Evolutionary conservation across 208 protist genomes (phyloP).

Genomic region (Leishmania amazonensis): DNA sequence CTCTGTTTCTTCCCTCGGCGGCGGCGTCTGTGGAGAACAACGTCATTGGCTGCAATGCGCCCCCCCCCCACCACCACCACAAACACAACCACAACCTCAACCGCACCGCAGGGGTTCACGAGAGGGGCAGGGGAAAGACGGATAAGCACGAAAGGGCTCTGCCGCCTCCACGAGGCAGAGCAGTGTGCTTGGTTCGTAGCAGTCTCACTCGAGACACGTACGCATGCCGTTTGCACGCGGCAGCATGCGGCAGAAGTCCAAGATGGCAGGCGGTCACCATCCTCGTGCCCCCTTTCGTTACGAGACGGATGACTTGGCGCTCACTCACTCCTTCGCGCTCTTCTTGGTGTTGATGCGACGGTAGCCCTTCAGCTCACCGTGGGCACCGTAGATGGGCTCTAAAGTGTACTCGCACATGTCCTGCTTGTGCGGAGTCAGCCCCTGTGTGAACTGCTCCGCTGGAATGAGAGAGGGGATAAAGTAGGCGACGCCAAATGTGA

Average conservation of each 20-base stretch:
- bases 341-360: slow-evolving; percentile 59
- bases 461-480: slow-evolving; percentile 62
- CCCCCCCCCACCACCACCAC: background rate
- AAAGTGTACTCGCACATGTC: slow-evolving; percentile 80
- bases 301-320: background rate
- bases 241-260: background rate
- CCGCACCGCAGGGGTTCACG: background rate
- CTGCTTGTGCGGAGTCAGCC: slow-evolving; percentile 59
- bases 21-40: background rate
- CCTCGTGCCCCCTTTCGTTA: background rate
- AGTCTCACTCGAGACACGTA: background rate
- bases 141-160: background rate
- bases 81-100: too few relatives aligned
- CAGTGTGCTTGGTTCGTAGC: background rate
- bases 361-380: slow-evolving; percentile 72
- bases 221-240: too few relatives aligned
- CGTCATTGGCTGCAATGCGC: background rate
- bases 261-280: background rate
- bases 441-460: slow-evolving; percentile 75
- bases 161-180: background rate
- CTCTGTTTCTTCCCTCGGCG: background rate
- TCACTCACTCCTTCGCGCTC: background rate
- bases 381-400: slow-evolving; percentile 82
- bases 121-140: background rate
- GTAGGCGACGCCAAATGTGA: slow-evolving; percentile 73